Percentiles rank a stretch among this genome's conserved stretches.
These are phyloP conservation scores for Leucogyrophana mollusca DNA, from an alignment of 768 basidiomycete genomes.

Conservation along the genomic window DNA sequence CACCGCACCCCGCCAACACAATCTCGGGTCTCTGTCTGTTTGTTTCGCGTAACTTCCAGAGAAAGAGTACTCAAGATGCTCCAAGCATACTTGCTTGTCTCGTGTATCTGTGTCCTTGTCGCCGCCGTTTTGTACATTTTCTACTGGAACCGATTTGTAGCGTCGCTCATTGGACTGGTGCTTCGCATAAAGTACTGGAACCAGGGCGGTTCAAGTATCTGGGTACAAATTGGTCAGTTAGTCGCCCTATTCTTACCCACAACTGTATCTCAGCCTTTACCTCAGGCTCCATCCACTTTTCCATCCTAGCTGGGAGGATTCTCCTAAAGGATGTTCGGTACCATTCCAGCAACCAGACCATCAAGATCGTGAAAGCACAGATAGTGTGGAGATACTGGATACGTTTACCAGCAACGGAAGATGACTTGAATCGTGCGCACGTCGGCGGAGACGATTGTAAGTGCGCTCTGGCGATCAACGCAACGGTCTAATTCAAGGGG, in stretches of 20 bases:
- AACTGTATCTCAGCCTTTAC: conserved; percentile 5
- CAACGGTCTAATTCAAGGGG: conserved; percentile 1
- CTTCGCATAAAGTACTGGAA: conserved; percentile 81
- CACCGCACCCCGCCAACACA: too few species aligned
- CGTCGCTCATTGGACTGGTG: conserved; percentile 58
- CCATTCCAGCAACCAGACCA: conserved; percentile 89
- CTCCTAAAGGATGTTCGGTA: conserved; percentile 87
- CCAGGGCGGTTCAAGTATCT: conserved; percentile 69
- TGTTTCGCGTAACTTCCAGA: too few species aligned
- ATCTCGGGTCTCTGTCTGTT: too few species aligned
- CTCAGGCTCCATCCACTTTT: conserved; percentile 88
- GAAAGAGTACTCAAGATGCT: too few species aligned
- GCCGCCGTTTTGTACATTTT: conserved; percentile 76
- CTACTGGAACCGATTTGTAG: conserved; percentile 89
- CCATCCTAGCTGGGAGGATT: conserved; percentile 82
- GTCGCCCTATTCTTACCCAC: background rate
- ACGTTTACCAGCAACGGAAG: conserved; percentile 72
- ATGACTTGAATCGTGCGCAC: conserved; percentile 52
- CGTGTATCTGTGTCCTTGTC: conserved; percentile 55
- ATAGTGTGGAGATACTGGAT: conserved; percentile 96
- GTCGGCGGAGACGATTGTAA: conserved; percentile 55
- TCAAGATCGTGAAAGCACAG: conserved; percentile 80
- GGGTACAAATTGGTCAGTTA: conserved; percentile 78
- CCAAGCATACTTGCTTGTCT: conserved; percentile 56
- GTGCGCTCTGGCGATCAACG: conserved; percentile 15